These are phyloP conservation scores for Fusarium duplospermum DNA, from an alignment of 2,329 filamentous ascomycete species.

Conservation along the genomic window DNA sequence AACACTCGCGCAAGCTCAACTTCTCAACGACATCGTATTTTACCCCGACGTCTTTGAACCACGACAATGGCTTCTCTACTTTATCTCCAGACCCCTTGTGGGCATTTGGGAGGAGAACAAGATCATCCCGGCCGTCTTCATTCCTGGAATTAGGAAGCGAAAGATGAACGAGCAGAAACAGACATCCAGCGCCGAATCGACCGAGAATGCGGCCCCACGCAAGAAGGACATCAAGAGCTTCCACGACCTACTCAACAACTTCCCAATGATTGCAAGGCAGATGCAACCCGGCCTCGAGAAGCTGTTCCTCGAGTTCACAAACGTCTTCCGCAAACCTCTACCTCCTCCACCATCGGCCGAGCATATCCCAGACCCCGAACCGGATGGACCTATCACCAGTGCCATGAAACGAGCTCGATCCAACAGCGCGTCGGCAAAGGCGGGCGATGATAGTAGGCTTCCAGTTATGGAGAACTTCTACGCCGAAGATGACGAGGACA, in stretches of 20 bases:
- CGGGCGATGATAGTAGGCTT: slow-evolving; percentile 50
- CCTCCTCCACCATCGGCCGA: slow-evolving; percentile 77
- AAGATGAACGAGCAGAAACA: slow-evolving; percentile 53
- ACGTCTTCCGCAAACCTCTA: slow-evolving; percentile 85
- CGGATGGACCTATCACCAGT: slow-evolving; percentile 66
- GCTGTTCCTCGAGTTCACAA: slow-evolving; percentile 88
- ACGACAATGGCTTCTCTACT: slow-evolving; percentile 96
- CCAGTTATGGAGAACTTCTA: slow-evolving; percentile 74
- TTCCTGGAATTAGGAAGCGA: slow-evolving; percentile 55
- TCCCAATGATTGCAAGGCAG: slow-evolving; percentile 94
- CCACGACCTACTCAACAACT: slow-evolving; percentile 87
- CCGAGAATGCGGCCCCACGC: slow-evolving; percentile 57
- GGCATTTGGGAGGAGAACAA: slow-evolving; percentile 83
- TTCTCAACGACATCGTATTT: slow-evolving; percentile 86
- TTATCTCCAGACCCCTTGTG: slow-evolving; percentile 89
- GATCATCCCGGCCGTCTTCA: slow-evolving; percentile 74
- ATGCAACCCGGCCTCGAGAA: slow-evolving; percentile 94
- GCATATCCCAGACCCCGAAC: slow-evolving; percentile 68
- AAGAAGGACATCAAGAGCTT: slow-evolving; percentile 96
- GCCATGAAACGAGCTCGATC: slow-evolving; percentile 68
- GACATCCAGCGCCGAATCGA: slow-evolving; percentile 51
- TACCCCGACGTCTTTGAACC: slow-evolving; percentile 90
- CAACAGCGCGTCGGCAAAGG: slow-evolving; percentile 56
- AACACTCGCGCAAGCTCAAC: slow-evolving; percentile 86
- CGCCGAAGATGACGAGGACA: slow-evolving; percentile 89